Conservation (phyloP, 768 basidiomycete species). For the Russula earlei region DNA sequence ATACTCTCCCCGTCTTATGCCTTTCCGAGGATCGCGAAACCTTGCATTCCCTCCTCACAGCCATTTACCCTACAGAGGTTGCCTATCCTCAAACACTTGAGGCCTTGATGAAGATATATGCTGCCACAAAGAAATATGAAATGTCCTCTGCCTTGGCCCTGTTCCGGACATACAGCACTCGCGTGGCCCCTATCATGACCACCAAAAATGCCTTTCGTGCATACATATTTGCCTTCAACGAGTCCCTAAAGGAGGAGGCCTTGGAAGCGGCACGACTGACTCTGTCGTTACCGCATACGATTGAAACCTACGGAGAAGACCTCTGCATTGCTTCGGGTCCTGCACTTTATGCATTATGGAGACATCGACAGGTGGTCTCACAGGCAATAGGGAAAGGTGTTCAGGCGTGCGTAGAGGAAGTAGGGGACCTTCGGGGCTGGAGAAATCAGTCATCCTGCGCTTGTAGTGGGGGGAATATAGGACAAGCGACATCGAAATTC, state of each 20-base stretch:
- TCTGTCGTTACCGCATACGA: background rate
- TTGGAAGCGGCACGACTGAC: background rate
- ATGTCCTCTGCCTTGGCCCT: background rate
- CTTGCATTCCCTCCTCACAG: conserved; percentile 5
- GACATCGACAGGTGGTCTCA: background rate
- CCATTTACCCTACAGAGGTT: conserved; percentile 5
- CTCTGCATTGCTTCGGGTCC: background rate
- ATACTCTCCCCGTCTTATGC: background rate
- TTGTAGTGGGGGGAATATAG: background rate
- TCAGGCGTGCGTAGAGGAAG: background rate
- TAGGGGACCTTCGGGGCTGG: background rate
- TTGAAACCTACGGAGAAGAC: background rate
- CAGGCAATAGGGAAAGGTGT: background rate
- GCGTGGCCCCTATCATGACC: background rate
- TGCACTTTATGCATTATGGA: background rate
- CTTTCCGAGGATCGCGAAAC: conserved; percentile 5
- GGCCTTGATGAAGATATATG: background rate
- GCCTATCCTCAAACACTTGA: conserved; percentile 3
- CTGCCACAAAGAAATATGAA: background rate
- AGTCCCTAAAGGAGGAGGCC: background rate
- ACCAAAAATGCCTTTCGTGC: background rate
- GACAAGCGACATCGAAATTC: too few relatives aligned
- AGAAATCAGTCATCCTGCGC: background rate
- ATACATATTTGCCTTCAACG: background rate
- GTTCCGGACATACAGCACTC: background rate